Percentiles rank a stretch among this genome's conserved stretches.
phyloP scores from a whole-genome alignment of 306 rosid genomes.

The Acacia confusa region DNA sequence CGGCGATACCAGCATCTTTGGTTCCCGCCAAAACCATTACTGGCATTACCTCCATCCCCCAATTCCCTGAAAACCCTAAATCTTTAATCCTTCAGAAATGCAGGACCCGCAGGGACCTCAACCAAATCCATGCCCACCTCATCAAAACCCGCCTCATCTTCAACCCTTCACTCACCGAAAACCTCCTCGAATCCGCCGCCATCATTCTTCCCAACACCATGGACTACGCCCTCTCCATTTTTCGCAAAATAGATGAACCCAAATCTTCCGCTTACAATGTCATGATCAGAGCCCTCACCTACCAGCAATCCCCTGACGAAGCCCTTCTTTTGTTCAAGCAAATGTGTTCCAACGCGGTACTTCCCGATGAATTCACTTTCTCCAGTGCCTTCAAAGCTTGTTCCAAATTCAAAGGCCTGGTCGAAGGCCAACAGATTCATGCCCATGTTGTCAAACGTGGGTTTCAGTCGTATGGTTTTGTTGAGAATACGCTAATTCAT shows the following conservation, averaged over 20 bases:
- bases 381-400: constrained; percentile 58
- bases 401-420: constrained; percentile 38
- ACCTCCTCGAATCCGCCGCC: constrained; percentile 63
- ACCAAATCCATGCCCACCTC: constrained; percentile 67
- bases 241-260: constrained; percentile 38
- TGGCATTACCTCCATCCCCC: constrained; percentile 30
- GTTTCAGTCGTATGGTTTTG: constrained; percentile 35
- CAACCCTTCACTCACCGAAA: constrained; percentile 44
- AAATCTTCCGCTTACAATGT: constrained; percentile 49
- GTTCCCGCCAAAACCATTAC: constrained; percentile 43
- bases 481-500: constrained; percentile 53
- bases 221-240: constrained; percentile 58
- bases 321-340: constrained; percentile 49
- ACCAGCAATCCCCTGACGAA: constrained; percentile 41
- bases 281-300: constrained; percentile 48
- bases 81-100: constrained; percentile 50
- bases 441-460: constrained; percentile 50
- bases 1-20: neutral
- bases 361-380: constrained; percentile 48
- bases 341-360: constrained; percentile 42
- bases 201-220: constrained; percentile 48
- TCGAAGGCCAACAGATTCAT: constrained; percentile 57
- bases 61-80: constrained; percentile 58
- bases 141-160: constrained; percentile 59
- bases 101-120: constrained; percentile 49